Evolutionary conservation across 2,329 filamentous ascomycete genomes (phyloP).

Genomic region (Setomelanomma holmii): DNA sequence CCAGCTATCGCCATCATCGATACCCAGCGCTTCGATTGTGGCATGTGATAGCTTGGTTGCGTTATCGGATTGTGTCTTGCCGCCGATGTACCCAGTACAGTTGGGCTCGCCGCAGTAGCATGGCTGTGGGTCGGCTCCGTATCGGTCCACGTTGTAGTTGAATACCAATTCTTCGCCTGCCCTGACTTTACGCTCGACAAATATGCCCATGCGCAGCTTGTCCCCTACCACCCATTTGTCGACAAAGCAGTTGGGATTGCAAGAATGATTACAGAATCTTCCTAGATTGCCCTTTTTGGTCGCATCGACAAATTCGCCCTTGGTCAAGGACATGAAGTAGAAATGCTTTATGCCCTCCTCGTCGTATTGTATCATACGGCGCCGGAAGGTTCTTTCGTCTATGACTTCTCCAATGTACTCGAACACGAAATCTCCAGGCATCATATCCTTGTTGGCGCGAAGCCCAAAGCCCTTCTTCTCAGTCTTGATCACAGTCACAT

Average conservation of each 20-base stretch:
- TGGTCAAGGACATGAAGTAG: slow-evolving; percentile 99
- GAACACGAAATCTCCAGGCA: slow-evolving; percentile 89
- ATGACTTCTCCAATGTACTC: slow-evolving; percentile 99
- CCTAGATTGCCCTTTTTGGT: slow-evolving; percentile 96
- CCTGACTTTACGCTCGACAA: slow-evolving; percentile 82
- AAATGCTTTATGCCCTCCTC: slow-evolving; percentile 98
- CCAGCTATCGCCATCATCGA: slow-evolving; percentile 92
- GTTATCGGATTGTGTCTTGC: slow-evolving; percentile 95
- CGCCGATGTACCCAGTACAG: slow-evolving; percentile 95
- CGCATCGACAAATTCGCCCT: slow-evolving; percentile 95
- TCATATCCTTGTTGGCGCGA: slow-evolving; percentile 77
- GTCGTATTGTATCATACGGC: slow-evolving; percentile 91
- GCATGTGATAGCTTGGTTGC: slow-evolving; percentile 89
- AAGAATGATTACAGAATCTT: slow-evolving; percentile 98
- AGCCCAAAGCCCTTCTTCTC: slow-evolving; percentile 97
- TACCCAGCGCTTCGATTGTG: slow-evolving; percentile 93
- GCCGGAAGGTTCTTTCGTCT: slow-evolving; percentile 86
- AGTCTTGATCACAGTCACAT: slow-evolving; percentile 94
- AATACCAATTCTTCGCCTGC: slow-evolving; percentile 96
- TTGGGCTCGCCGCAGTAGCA: slow-evolving; percentile 96
- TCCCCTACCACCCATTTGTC: slow-evolving; percentile 99
- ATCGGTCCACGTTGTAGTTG: slow-evolving; percentile 99
- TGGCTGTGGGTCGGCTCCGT: slow-evolving; percentile 93
- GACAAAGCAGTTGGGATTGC: slow-evolving; percentile 98
- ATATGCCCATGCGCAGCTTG: slow-evolving; percentile 98